Conservation (phyloP, 331 rosid genomes). For the Rosa hybrid region DNA sequence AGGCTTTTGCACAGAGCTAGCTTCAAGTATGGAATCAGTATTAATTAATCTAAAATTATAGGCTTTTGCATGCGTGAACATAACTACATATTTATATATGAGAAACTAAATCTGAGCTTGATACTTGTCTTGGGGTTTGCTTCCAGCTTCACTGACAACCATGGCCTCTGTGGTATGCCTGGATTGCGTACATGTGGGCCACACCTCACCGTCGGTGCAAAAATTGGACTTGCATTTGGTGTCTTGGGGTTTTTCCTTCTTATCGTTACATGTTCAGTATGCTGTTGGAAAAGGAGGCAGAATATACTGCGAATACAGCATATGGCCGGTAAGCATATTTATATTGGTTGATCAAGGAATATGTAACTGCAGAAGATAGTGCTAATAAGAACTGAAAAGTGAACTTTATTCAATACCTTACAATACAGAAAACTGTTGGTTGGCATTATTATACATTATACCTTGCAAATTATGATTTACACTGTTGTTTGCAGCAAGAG, state of each 20-base stretch:
- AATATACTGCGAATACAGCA: constrained; percentile 81
- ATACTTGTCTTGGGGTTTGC: constrained; percentile 4
- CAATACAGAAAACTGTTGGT: neutral
- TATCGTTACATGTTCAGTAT: constrained; percentile 57
- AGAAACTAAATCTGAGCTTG: neutral
- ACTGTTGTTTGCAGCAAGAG: constrained; percentile 65
- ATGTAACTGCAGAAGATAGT: neutral
- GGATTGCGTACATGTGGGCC: constrained; percentile 76
- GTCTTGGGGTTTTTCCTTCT: constrained; percentile 47
- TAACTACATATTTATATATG: neutral
- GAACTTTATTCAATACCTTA: neutral
- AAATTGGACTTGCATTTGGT: constrained; percentile 77
- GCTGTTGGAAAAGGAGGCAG: constrained; percentile 93
- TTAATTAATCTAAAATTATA: neutral
- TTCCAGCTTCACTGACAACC: constrained; percentile 91
- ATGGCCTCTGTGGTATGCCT: constrained; percentile 93
- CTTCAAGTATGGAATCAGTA: constrained; percentile 73
- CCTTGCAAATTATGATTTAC: constrained; percentile 14
- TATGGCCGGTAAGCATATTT: constrained; percentile 62
- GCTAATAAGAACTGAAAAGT: neutral
- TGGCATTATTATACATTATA: neutral
- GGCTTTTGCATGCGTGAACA: neutral
- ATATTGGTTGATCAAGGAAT: neutral
- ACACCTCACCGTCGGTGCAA: constrained; percentile 68
- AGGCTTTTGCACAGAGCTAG: constrained; percentile 95